These are phyloP conservation scores for Suillus spraguei DNA, from an alignment of 768 basidiomycete genomes.

Conservation along the genomic window DNA sequence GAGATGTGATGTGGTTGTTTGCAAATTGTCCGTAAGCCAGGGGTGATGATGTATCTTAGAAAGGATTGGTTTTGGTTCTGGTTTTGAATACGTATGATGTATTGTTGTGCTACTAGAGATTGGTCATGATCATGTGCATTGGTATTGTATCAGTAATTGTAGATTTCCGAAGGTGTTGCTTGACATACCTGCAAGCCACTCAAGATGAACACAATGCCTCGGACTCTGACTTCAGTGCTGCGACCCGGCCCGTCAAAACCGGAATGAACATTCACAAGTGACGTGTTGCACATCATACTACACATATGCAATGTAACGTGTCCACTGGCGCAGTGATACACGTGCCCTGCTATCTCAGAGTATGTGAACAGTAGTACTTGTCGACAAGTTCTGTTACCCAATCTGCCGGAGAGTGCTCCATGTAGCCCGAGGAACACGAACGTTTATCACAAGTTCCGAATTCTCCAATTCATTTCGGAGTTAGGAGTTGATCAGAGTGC, in stretches of 20 bases:
- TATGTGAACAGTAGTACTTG: neutral
- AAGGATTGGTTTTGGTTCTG: neutral
- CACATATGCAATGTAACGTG: too few relatives aligned
- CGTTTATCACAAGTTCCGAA: neutral
- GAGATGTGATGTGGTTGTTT: slow-evolving; percentile 37
- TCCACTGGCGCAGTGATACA: too few relatives aligned
- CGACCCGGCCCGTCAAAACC: too few relatives aligned
- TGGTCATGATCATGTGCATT: neutral
- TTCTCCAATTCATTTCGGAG: too few relatives aligned
- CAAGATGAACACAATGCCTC: too few relatives aligned
- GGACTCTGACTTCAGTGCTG: too few relatives aligned
- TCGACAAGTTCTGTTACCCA: neutral
- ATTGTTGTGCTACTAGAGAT: neutral
- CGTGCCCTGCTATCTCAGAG: neutral
- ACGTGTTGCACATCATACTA: too few relatives aligned
- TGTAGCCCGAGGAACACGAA: neutral
- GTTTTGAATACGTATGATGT: neutral
- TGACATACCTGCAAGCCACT: too few relatives aligned
- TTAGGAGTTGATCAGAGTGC: neutral
- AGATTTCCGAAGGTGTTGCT: too few relatives aligned
- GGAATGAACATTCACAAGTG: too few relatives aligned
- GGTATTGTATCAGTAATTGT: too few relatives aligned
- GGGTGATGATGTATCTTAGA: neutral
- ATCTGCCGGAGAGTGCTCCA: neutral
- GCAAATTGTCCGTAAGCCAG: slow-evolving; percentile 15